phyloP scores from a whole-genome alignment of 257 asterid genomes.

The Ehretia macrophylla region DNA sequence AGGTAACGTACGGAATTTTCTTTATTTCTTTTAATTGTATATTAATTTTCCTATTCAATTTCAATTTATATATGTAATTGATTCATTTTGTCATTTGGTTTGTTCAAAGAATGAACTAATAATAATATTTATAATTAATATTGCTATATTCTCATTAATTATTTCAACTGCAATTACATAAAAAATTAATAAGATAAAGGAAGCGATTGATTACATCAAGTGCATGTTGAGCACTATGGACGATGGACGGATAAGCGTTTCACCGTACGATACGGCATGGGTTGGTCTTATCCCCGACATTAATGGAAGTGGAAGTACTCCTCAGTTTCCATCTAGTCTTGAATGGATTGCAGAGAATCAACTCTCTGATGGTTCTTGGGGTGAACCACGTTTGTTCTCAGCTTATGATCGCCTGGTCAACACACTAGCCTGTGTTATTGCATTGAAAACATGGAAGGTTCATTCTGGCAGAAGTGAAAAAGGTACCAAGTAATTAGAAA shows the following conservation, averaged over 20 bases:
- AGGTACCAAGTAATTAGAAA: constrained; percentile 13
- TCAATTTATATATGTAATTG: no score
- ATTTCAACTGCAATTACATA: no score
- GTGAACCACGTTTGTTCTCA: constrained; percentile 18
- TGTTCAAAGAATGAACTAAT: background rate
- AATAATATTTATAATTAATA: no score
- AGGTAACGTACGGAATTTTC: no score
- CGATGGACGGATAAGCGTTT: constrained; percentile 42
- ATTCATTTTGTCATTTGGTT: no score
- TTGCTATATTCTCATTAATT: no score
- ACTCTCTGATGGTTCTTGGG: constrained; percentile 48
- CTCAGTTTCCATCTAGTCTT: constrained; percentile 36
- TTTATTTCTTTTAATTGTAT: no score
- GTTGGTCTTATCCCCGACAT: constrained; percentile 22
- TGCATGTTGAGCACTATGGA: constrained; percentile 17
- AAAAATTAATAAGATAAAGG: constrained; percentile 1
- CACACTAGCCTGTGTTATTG: constrained; percentile 45
- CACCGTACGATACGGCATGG: constrained; percentile 51
- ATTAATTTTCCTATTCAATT: no score
- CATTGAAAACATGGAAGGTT: constrained; percentile 36
- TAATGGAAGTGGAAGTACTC: constrained; percentile 7
- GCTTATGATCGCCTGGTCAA: constrained; percentile 15
- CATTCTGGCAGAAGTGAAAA: constrained; percentile 11
- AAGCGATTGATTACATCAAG: constrained; percentile 10
- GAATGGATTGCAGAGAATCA: constrained; percentile 42